These are phyloP conservation scores for Rubia yunnanensis DNA, from an alignment of 257 asterid genomes.

Conservation along the genomic window DNA sequence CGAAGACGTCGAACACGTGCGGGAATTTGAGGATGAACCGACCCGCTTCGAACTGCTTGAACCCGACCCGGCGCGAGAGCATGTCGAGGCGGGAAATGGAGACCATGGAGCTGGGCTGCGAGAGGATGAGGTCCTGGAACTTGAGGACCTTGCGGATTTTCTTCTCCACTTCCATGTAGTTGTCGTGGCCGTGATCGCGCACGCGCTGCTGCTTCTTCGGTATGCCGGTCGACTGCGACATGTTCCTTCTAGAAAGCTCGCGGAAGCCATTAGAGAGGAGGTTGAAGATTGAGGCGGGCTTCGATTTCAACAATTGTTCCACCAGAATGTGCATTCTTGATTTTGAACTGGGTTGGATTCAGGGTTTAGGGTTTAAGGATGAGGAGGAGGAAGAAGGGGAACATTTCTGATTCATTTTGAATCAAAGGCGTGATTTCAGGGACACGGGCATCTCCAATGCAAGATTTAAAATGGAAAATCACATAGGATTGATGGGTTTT, in stretches of 20 bases:
- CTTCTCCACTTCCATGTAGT: conserved; percentile 80
- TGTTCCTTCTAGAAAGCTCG: conserved; percentile 17
- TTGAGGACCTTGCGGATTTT: conserved; percentile 63
- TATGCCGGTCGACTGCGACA: conserved; percentile 77
- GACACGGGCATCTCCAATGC: too few species aligned
- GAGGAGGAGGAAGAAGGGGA: neutral
- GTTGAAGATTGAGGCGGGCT: conserved; percentile 3
- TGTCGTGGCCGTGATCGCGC: conserved; percentile 75
- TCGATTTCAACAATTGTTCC: conserved; percentile 4
- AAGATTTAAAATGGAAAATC: too few species aligned
- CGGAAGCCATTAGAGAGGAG: conserved; percentile 1
- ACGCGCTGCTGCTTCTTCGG: conserved; percentile 66
- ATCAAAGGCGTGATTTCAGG: neutral
- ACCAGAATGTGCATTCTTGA: conserved; percentile 15
- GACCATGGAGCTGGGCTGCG: conserved; percentile 54
- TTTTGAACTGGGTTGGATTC: neutral
- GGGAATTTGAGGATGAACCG: conserved; percentile 72
- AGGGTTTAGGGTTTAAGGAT: conserved; percentile 7
- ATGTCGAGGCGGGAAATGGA: conserved; percentile 54
- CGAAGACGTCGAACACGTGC: conserved; percentile 76
- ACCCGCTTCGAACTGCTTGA: conserved; percentile 64
- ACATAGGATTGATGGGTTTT: too few species aligned
- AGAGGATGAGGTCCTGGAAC: conserved; percentile 59
- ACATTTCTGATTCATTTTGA: neutral
- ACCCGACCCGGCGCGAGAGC: conserved; percentile 61